phyloP scores from a whole-genome alignment of 495 filamentous ascomycete species.

The Penicillium bialowiezense region DNA sequence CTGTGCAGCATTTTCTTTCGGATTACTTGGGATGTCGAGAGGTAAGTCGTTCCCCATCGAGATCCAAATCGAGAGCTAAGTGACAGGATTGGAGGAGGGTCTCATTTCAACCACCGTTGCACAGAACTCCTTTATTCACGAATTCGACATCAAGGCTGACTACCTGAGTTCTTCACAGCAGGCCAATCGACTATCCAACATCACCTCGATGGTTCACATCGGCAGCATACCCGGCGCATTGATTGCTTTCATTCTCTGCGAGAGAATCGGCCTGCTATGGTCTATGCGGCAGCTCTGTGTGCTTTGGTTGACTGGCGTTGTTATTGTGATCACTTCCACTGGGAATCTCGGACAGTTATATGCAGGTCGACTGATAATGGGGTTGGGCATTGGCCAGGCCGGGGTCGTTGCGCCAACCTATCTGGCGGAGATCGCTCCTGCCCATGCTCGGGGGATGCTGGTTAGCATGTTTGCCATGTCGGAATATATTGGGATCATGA shows the following conservation, averaged over 20 bases:
- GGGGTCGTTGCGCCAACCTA: conserved; percentile 57
- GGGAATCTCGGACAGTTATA: conserved; percentile 56
- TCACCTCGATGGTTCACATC: conserved; percentile 64
- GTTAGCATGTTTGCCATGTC: conserved; percentile 59
- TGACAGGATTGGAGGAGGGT: conserved; percentile 52
- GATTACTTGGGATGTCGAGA: conserved; percentile 16
- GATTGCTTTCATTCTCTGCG: conserved; percentile 57
- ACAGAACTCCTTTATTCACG: conserved; percentile 25
- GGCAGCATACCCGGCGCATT: conserved; percentile 55
- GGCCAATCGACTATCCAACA: conserved; percentile 57
- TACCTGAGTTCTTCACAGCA: conserved; percentile 44
- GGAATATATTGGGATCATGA: conserved; percentile 61
- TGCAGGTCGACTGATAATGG: conserved; percentile 57
- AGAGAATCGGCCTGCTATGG: conserved; percentile 59
- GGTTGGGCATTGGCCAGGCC: conserved; percentile 59
- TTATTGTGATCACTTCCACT: conserved; percentile 54
- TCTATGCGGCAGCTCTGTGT: conserved; percentile 56
- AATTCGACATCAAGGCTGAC: conserved; percentile 16
- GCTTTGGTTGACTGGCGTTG: conserved; percentile 56
- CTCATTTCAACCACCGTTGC: conserved; percentile 44
- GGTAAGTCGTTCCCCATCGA: conserved; percentile 1
- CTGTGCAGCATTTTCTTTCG: conserved; percentile 18
- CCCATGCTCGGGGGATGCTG: conserved; percentile 50
- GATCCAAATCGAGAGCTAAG: background rate
- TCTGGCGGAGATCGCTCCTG: conserved; percentile 57